phyloP scores from a whole-genome alignment of 352 stramenopile genomes.

The Pythium chondricola region DNA sequence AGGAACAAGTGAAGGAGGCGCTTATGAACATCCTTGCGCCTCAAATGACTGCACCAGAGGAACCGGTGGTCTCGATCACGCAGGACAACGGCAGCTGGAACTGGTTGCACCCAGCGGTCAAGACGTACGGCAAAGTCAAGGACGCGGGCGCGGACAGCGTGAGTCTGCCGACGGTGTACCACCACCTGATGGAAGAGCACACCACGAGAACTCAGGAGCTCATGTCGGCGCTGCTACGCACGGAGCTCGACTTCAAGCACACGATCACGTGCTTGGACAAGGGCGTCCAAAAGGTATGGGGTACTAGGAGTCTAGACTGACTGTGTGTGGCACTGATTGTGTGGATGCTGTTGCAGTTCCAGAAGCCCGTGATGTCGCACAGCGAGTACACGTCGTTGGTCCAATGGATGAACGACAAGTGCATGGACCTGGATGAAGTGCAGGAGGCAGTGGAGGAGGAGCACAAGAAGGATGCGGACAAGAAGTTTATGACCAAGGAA shows the following conservation, averaged over 20 bases:
- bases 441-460: neutral
- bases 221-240: neutral
- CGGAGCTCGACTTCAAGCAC: conserved; percentile 5
- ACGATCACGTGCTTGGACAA: conserved; percentile 9
- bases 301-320: neutral
- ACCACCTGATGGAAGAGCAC: conserved; percentile 2
- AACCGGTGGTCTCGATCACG: neutral
- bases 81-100: conserved; percentile 6
- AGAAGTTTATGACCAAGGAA: conserved; percentile 1
- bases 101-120: conserved; percentile 5
- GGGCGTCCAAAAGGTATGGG: neutral
- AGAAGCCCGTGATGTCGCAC: neutral
- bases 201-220: neutral
- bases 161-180: conserved; percentile 1
- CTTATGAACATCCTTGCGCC: neutral
- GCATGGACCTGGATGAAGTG: neutral
- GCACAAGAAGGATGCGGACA: neutral
- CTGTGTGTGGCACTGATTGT: neutral
- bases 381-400: conserved; percentile 11
- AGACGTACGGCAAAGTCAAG: neutral
- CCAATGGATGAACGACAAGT: conserved; percentile 15
- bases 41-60: neutral
- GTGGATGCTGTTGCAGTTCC: neutral
- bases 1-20: neutral
- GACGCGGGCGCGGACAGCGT: neutral